Conservation (phyloP, 2,329 filamentous ascomycete species). For the Gremmenia infestans region DNA sequence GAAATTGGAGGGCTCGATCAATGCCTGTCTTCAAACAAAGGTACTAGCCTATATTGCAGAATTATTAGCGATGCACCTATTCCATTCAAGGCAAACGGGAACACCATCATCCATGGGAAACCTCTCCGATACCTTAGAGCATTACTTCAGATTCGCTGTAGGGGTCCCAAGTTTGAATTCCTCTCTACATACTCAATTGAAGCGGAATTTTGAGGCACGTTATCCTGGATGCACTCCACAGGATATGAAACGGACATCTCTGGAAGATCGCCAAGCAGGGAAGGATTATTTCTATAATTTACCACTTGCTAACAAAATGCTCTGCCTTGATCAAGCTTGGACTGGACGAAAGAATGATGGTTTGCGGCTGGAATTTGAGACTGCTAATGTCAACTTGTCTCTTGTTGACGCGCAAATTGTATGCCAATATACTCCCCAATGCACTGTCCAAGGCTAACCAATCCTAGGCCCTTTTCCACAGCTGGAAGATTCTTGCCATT, state of each 20-base stretch:
- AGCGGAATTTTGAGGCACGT: conserved; percentile 74
- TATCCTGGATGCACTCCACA: conserved; percentile 70
- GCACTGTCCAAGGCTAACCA: conserved; percentile 23
- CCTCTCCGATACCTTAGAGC: conserved; percentile 70
- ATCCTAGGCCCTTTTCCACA: conserved; percentile 68
- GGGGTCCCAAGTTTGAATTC: conserved; percentile 78
- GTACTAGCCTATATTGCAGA: conserved; percentile 82
- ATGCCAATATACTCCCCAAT: conserved; percentile 33
- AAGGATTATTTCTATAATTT: conserved; percentile 80
- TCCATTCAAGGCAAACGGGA: conserved; percentile 74
- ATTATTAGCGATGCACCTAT: conserved; percentile 85
- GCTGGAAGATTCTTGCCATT: conserved; percentile 83
- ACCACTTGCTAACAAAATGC: conserved; percentile 66
- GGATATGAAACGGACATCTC: conserved; percentile 71
- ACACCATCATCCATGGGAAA: conserved; percentile 63
- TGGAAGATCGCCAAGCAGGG: conserved; percentile 64
- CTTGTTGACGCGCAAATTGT: conserved; percentile 88
- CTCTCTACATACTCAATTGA: conserved; percentile 80
- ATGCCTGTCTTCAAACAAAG: conserved; percentile 55
- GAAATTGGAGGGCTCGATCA: conserved; percentile 43
- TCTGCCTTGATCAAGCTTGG: conserved; percentile 78
- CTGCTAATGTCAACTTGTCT: conserved; percentile 86
- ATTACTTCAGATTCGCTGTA: conserved; percentile 74
- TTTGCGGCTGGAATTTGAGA: conserved; percentile 75
- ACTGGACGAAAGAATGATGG: conserved; percentile 61